These are phyloP conservation scores for Urtica urens DNA, from an alignment of 306 rosid genomes.

Conservation along the genomic window DNA sequence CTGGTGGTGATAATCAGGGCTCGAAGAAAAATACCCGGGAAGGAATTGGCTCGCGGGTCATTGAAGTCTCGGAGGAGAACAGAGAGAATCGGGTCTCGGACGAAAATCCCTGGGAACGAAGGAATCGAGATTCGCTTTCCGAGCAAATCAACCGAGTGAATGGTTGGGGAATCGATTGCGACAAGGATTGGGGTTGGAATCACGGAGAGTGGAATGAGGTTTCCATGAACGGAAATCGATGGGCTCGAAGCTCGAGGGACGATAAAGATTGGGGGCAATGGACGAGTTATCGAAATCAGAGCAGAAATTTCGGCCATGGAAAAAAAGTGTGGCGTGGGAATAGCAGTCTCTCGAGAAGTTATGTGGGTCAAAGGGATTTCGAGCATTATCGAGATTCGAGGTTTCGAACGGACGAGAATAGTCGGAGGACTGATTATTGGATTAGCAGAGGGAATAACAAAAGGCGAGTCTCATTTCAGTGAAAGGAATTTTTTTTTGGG, in stretches of 20 bases:
- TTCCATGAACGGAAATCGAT: constrained; percentile 16
- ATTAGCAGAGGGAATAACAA: constrained; percentile 34
- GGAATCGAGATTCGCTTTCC: too few relatives aligned
- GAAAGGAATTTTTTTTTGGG: background rate
- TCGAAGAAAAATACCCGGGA: too few relatives aligned
- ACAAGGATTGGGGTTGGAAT: constrained; percentile 30
- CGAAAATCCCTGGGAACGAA: too few relatives aligned
- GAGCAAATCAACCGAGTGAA: too few relatives aligned
- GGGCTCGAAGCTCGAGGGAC: constrained; percentile 21
- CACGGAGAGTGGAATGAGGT: constrained; percentile 19
- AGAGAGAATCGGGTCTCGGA: too few relatives aligned
- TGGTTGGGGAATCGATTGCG: constrained; percentile 19
- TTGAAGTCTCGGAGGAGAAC: too few relatives aligned
- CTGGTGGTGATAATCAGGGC: too few relatives aligned
- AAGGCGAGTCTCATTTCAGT: constrained; percentile 29
- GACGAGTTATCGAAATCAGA: constrained; percentile 18
- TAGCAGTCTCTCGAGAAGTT: constrained; percentile 24
- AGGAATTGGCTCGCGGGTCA: too few relatives aligned
- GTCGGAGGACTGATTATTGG: constrained; percentile 16
- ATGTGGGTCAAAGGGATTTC: constrained; percentile 14
- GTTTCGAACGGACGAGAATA: constrained; percentile 28
- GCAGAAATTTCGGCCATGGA: constrained; percentile 26
- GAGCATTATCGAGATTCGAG: constrained; percentile 25
- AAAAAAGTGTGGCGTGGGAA: constrained; percentile 19
- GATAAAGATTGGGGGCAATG: constrained; percentile 25